Conservation (phyloP, 2,329 filamentous ascomycete genomes). For the Fusarium penzigii region DNA sequence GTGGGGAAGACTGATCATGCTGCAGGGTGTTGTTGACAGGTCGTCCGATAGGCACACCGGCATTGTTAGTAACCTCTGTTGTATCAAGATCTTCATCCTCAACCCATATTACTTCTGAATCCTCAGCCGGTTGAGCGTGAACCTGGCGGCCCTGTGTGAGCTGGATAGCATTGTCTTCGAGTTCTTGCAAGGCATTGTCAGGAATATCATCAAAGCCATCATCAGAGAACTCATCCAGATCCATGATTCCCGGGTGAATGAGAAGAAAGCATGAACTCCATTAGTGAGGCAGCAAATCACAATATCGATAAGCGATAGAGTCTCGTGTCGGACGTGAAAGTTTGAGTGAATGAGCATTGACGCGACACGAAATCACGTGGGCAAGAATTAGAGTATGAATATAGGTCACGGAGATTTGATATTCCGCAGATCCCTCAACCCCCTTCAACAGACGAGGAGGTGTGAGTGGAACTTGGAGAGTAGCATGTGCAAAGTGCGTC, state of each 20-base stretch:
- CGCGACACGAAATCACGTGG: slow-evolving; percentile 36
- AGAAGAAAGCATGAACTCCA: slow-evolving; percentile 16
- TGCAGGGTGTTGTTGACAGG: slow-evolving; percentile 38
- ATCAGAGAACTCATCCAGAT: slow-evolving; percentile 61
- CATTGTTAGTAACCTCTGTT: slow-evolving; percentile 54
- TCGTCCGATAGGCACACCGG: slow-evolving; percentile 40
- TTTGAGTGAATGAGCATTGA: slow-evolving; percentile 6
- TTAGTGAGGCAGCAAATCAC: slow-evolving; percentile 14
- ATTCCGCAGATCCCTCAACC: not conserved
- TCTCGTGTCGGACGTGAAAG: not conserved
- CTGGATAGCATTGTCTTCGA: slow-evolving; percentile 64
- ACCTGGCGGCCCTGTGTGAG: slow-evolving; percentile 50
- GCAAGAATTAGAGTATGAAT: too few relatives aligned
- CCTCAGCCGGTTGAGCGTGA: slow-evolving; percentile 25
- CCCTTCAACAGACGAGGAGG: not conserved
- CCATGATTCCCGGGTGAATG: slow-evolving; percentile 32
- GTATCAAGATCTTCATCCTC: slow-evolving; percentile 62
- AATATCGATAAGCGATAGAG: not conserved
- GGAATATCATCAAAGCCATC: slow-evolving; percentile 64
- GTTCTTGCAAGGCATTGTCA: slow-evolving; percentile 57
- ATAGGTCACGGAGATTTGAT: not conserved
- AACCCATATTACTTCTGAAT: slow-evolving; percentile 45
- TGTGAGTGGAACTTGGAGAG: not conserved
- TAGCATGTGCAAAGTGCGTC: not conserved
- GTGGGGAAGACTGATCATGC: slow-evolving; percentile 30